A percentile compares a stretch with the other conserved stretches of the same genome.
These are phyloP conservation scores for Talaromyces sp. DNA, from an alignment of 2,329 filamentous ascomycete species.

Conservation along the genomic window DNA sequence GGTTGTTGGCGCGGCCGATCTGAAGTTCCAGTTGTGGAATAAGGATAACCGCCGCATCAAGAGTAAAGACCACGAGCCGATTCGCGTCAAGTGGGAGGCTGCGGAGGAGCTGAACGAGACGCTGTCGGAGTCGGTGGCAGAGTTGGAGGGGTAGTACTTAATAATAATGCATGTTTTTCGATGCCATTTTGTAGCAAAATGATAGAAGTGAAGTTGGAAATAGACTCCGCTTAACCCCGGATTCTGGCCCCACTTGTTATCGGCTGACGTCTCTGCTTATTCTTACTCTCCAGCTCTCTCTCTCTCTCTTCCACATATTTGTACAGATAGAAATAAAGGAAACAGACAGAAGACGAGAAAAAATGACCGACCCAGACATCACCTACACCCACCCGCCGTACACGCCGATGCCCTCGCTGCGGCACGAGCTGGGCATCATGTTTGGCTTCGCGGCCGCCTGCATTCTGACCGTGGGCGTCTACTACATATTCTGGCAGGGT, in stretches of 20 bases:
- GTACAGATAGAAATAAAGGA: background rate
- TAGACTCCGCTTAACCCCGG: background rate
- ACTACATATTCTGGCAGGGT: constrained; percentile 32
- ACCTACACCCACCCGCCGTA: constrained; percentile 17
- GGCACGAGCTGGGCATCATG: constrained; percentile 34
- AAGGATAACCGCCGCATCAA: constrained; percentile 17
- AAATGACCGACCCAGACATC: constrained; percentile 18
- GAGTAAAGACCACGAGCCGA: constrained; percentile 23
- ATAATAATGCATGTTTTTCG: too few species aligned
- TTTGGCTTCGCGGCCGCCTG: constrained; percentile 33
- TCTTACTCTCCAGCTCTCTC: background rate
- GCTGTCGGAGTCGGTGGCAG: background rate
- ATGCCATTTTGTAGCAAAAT: background rate
- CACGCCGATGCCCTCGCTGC: constrained; percentile 26
- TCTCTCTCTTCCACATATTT: background rate
- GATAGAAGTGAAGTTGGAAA: background rate
- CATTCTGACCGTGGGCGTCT: constrained; percentile 28
- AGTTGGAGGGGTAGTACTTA: background rate
- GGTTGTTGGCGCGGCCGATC: constrained; percentile 29
- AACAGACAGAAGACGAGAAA: constrained; percentile 8
- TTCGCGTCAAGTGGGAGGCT: constrained; percentile 25
- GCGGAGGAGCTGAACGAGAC: constrained; percentile 1
- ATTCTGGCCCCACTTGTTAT: background rate
- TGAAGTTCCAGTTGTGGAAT: constrained; percentile 31
- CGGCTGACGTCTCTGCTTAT: background rate